These are phyloP conservation scores for Neoarthrinium moseri DNA, from an alignment of 2,329 filamentous ascomycete species.

Conservation along the genomic window DNA sequence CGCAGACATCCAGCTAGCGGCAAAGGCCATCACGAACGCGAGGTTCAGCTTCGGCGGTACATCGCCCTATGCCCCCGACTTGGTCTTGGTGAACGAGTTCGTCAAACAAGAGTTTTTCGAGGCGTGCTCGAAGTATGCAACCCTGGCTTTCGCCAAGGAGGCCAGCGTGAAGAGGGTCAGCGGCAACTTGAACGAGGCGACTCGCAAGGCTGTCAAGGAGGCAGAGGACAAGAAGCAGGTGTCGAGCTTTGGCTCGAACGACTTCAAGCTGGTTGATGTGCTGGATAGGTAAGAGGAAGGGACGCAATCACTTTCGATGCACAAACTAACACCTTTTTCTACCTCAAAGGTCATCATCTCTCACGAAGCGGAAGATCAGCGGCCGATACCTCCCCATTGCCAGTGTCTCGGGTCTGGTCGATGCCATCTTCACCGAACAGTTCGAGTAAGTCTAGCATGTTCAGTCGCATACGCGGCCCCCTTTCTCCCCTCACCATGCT, in stretches of 20 bases:
- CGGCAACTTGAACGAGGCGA: conserved; percentile 17
- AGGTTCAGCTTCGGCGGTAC: conserved; percentile 53
- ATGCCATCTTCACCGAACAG: conserved; percentile 23
- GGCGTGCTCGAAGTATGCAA: conserved; percentile 39
- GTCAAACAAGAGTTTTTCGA: conserved; percentile 53
- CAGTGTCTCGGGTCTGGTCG: conserved; percentile 24
- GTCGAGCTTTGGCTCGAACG: conserved; percentile 20
- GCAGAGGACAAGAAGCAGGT: conserved; percentile 23
- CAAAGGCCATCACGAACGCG: conserved; percentile 49
- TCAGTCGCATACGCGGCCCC: too few species aligned
- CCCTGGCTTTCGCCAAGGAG: conserved; percentile 19
- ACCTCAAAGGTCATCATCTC: conserved; percentile 16
- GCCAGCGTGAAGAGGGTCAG: conserved; percentile 14
- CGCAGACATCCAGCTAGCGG: conserved; percentile 52
- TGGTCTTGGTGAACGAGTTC: conserved; percentile 65
- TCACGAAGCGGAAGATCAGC: conserved; percentile 22
- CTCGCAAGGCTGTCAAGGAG: conserved; percentile 18
- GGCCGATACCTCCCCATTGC: conserved; percentile 24
- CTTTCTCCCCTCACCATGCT: too few species aligned
- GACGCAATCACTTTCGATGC: accelerated
- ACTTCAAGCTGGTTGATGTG: conserved; percentile 24
- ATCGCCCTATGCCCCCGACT: conserved; percentile 61
- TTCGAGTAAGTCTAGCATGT: conserved; percentile 17
- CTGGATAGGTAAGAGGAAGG: conserved; percentile 19
- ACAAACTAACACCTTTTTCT: neutral